Base-by-base conservation (phyloP, 148 eudicot species). In the Rhododendron mucronatum region DNA sequence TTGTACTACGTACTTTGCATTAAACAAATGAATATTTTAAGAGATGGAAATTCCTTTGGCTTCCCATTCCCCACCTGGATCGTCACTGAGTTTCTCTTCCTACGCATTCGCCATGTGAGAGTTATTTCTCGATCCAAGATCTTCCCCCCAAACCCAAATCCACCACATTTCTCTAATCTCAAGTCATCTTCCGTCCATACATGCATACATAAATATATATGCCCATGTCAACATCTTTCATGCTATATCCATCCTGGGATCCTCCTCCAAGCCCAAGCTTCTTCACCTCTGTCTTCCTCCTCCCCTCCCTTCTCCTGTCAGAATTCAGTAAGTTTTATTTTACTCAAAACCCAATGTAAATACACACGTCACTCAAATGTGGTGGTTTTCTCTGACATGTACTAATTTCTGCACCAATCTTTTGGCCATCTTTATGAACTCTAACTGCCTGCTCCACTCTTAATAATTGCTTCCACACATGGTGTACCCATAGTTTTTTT, bases 101-200 rank as follows among this genome's bases (percentile, higher is more conserved):
- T 83, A 87, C 84, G 86, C 82, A 53, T 85, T 79, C 82, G 90
- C 92, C 93, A 93, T 91, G 93, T 91, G 95, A 90, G 13, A n/a
- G 30, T 21, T 39, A 78, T 87, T 88, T 87, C 90, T 91, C 75
- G 93, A 37, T 85, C 69, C 41, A 69, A 63, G 89, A 78, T 86
- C 93, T 61, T 18, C 57, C 9, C 48, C 67, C 44, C 37, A 7
- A n/a, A 41, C 33, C 35, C 16, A 67, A 26, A 28, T 67, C 74
- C 76, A 71, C 7, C 76, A 33, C 7, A 28, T 47, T 67, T 77
- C 73, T 63, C 81, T 51, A 78, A 51, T 79, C 55, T 63, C 73
- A 53, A 44, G 59, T 48, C 85, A 69, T 47, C 16, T 41, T 51
- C 44, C 59, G 20, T 30, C 50, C 80, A 47, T 33, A 82, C 55